Evolutionary conservation across 2,329 filamentous ascomycete species (phyloP).

Genomic region (Aspergillus sp.): DNA sequence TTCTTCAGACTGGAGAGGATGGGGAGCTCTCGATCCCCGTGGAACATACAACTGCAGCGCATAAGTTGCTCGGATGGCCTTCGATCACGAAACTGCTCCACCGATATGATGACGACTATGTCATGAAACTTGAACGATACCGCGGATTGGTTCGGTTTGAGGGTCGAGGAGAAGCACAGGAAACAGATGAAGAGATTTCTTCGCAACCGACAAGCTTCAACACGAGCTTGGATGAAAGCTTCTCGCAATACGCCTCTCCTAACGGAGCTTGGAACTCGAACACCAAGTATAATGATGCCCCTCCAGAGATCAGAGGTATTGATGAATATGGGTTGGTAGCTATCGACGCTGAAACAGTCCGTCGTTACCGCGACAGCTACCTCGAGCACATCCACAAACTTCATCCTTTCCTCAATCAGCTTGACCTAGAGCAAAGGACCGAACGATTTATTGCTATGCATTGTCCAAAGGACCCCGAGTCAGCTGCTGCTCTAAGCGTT

Average conservation of each 20-base stretch:
- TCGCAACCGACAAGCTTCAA: constrained; percentile 27
- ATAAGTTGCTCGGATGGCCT: constrained; percentile 73
- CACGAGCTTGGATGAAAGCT: constrained; percentile 27
- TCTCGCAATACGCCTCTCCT: constrained; percentile 42
- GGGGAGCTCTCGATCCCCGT: constrained; percentile 72
- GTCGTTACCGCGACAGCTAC: constrained; percentile 55
- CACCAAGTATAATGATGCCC: constrained; percentile 26
- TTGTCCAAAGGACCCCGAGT: constrained; percentile 31
- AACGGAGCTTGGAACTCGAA: constrained; percentile 55
- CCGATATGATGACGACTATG: constrained; percentile 66
- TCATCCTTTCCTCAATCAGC: constrained; percentile 63
- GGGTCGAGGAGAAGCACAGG: constrained; percentile 74
- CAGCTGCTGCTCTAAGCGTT: constrained; percentile 9
- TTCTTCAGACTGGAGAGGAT: constrained; percentile 28
- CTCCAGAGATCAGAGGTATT: constrained; percentile 48
- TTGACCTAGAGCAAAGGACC: constrained; percentile 53
- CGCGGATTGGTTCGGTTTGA: constrained; percentile 74
- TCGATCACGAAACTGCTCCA: constrained; percentile 66
- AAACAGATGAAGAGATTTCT: constrained; percentile 53
- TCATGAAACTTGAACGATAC: constrained; percentile 71
- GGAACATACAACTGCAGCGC: constrained; percentile 88
- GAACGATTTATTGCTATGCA: constrained; percentile 52
- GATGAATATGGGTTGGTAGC: constrained; percentile 53
- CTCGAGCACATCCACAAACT: constrained; percentile 61
- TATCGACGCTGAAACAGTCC: constrained; percentile 53